Evolutionary conservation across 176 grass and related monocot genomes (phyloP).

Genomic region (Oryza meyeriana): DNA sequence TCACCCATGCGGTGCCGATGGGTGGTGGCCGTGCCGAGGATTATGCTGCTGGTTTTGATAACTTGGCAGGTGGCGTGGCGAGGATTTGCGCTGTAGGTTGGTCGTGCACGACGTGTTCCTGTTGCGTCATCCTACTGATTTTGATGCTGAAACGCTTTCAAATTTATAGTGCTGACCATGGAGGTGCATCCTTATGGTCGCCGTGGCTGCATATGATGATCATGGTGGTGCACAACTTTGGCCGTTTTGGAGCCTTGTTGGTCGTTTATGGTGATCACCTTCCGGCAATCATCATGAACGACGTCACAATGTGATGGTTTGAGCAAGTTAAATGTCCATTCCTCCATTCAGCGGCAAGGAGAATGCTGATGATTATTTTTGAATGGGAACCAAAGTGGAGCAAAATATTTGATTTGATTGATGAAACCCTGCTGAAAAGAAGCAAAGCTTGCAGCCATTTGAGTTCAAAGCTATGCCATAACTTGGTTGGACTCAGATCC

Average conservation of each 20-base stretch:
- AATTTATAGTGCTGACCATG: neutral
- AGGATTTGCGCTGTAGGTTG: too few relatives aligned
- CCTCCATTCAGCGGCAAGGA: neutral
- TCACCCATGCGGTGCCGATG: neutral
- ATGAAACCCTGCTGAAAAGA: neutral
- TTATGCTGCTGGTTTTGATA: too few relatives aligned
- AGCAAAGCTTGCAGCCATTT: neutral
- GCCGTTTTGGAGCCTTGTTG: too few relatives aligned
- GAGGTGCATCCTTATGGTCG: neutral
- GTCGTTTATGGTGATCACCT: neutral
- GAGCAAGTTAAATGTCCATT: neutral
- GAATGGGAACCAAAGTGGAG: neutral
- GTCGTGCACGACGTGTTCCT: neutral
- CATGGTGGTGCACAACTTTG: too few relatives aligned
- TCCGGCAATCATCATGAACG: neutral
- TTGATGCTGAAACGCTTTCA: neutral
- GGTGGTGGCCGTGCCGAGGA: too few relatives aligned
- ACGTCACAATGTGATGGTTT: neutral
- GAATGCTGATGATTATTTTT: neutral
- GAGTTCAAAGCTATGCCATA: neutral
- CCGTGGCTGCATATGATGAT: too few relatives aligned
- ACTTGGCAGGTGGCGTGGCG: too few relatives aligned
- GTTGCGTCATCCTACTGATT: neutral
- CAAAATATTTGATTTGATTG: conserved; percentile 5
- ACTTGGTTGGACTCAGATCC: neutral